phyloP scores from a whole-genome alignment of 345 rosid genomes.

The Eucalyptus sideroxylon region DNA sequence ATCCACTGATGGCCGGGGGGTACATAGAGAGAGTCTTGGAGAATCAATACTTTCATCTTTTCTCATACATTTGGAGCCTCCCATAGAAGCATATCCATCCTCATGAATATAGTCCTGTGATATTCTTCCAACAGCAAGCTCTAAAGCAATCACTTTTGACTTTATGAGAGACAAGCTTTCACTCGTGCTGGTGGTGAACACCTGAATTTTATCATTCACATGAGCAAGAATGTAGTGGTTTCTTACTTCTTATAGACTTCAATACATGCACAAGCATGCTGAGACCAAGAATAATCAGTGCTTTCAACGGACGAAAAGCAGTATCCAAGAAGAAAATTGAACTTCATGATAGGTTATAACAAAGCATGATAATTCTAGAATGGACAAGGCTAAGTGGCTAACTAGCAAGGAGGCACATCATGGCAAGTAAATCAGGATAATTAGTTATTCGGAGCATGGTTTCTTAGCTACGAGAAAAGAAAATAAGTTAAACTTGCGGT shows the following conservation, averaged over 20 bases:
- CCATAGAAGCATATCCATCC: constrained; percentile 21
- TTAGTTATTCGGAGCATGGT: neutral
- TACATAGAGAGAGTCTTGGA: constrained; percentile 56
- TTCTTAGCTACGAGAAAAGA: neutral
- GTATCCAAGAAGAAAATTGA: neutral
- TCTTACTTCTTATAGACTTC: neutral
- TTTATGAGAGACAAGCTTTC: constrained; percentile 53
- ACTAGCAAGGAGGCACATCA: neutral
- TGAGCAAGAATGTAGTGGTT: neutral
- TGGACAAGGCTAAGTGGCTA: neutral
- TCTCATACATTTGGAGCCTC: constrained; percentile 32
- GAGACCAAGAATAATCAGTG: neutral
- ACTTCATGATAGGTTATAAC: neutral
- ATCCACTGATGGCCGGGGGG: constrained; percentile 59
- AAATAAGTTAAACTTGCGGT: neutral
- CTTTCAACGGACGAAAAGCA: neutral
- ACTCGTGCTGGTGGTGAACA: constrained; percentile 49
- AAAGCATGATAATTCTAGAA: neutral
- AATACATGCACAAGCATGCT: neutral
- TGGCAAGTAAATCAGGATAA: neutral
- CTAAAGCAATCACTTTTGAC: constrained; percentile 70
- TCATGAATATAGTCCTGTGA: constrained; percentile 22
- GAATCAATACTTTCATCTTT: constrained; percentile 36
- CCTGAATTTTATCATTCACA: constrained; percentile 24
- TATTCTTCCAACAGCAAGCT: constrained; percentile 54